Evolutionary conservation across 139 green algal genomes (phyloP).

Genomic region (Gonium pectorale): DNA sequence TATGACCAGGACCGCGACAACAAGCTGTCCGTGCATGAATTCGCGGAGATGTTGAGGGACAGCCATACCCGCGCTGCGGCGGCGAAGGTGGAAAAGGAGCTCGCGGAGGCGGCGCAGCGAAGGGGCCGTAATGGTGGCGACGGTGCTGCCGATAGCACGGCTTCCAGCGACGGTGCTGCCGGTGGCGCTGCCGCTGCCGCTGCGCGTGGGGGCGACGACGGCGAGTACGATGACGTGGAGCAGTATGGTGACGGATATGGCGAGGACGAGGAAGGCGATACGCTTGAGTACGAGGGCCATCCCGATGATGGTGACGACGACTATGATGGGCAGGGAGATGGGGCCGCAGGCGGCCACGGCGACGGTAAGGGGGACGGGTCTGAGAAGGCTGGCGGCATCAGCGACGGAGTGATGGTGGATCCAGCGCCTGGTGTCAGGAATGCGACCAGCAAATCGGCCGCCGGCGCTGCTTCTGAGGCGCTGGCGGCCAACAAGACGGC

Average conservation of each 20-base stretch:
- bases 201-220: not conserved
- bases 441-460: too few relatives aligned
- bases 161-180: not conserved
- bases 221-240: not conserved
- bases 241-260: not conserved
- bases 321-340: not conserved
- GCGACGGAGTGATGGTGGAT: too few relatives aligned
- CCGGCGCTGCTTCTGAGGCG: too few relatives aligned
- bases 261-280: not conserved
- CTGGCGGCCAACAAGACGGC: too few relatives aligned
- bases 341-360: not conserved
- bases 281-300: not conserved
- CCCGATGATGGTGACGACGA: not conserved
- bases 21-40: conserved; percentile 36
- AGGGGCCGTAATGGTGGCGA: not conserved
- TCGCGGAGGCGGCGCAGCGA: not conserved
- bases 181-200: not conserved
- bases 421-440: not conserved
- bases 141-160: not conserved
- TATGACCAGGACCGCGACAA: conserved; percentile 43
- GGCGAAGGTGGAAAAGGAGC: too few relatives aligned
- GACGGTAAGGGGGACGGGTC: not conserved
- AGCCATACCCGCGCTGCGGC: not conserved
- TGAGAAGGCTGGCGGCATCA: not conserved
- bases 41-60: conserved; percentile 39